These are phyloP conservation scores for Acanthamoeba royreba DNA, from an alignment of 208 protist species.

Conservation along the genomic window DNA sequence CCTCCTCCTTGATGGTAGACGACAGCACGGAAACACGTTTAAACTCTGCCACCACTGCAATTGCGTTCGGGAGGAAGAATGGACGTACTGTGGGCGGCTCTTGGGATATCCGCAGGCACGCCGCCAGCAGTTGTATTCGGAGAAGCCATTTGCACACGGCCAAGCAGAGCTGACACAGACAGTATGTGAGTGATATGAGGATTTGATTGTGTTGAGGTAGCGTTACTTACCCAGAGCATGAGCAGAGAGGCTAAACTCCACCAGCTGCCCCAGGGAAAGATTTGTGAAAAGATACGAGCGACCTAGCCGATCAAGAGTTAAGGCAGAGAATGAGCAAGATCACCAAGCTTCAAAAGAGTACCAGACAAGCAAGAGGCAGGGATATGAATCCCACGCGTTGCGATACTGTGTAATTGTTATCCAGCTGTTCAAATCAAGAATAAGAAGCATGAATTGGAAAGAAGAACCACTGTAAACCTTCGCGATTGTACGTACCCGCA, in stretches of 20 bases:
- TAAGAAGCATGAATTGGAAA: not conserved
- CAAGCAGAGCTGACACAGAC: slow-evolving; percentile 10
- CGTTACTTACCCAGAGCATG: not conserved
- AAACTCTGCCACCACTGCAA: no score
- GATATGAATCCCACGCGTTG: slow-evolving; percentile 8
- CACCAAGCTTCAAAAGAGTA: no score
- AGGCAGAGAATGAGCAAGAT: no score
- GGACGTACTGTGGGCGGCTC: not conserved
- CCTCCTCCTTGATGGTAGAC: no score
- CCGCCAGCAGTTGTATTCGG: not conserved
- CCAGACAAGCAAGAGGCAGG: slow-evolving; percentile 25
- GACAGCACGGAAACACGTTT: no score
- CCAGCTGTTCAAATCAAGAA: not conserved
- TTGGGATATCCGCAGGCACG: not conserved
- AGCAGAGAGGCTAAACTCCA: not conserved
- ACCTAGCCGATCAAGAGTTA: not conserved
- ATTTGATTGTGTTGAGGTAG: no score
- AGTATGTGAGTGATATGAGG: no score
- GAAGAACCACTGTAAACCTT: not conserved
- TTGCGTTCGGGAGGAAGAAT: no score
- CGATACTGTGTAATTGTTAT: slow-evolving; percentile 39
- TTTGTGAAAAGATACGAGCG: not conserved
- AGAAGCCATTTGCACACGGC: not conserved
- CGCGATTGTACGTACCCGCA: not conserved
- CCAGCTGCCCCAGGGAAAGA: not conserved